Conservation (phyloP, 208 protist species). For the Wallacemonas sp. region DNA sequence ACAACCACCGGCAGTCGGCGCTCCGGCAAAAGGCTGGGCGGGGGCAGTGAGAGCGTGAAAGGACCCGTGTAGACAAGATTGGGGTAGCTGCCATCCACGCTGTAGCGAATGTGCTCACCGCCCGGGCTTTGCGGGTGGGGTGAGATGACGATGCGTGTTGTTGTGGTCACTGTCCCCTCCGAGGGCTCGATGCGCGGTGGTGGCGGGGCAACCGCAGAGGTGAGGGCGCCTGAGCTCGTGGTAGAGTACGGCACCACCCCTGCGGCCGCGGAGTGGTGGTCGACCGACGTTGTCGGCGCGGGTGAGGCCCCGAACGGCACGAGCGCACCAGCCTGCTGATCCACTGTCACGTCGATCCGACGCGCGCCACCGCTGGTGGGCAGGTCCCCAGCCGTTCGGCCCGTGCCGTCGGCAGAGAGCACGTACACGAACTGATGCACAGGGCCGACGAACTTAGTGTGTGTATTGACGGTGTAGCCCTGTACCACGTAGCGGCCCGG, state of each 20-base stretch:
- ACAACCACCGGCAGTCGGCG: constrained; percentile 32
- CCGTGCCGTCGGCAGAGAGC: constrained; percentile 6
- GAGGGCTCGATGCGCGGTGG: constrained; percentile 56
- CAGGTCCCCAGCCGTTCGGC: neutral
- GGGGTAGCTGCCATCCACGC: constrained; percentile 71
- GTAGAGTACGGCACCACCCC: constrained; percentile 3
- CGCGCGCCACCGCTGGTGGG: neutral
- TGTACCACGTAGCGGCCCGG: constrained; percentile 58
- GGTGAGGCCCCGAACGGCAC: neutral
- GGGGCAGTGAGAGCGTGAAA: constrained; percentile 66
- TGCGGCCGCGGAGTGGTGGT: neutral
- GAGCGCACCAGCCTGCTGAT: neutral
- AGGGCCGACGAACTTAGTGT: constrained; percentile 36
- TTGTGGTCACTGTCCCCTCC: constrained; percentile 65
- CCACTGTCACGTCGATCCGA: constrained; percentile 16
- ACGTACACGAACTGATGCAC: constrained; percentile 72
- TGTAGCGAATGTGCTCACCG: constrained; percentile 76
- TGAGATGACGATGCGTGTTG: constrained; percentile 62
- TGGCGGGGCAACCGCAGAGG: constrained; percentile 4
- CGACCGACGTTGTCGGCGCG: neutral
- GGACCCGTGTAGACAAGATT: constrained; percentile 70
- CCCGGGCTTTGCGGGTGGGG: constrained; percentile 41
- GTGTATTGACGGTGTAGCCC: constrained; percentile 62
- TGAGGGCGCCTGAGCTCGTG: neutral
- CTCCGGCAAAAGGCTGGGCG: constrained; percentile 17